Conservation (phyloP, 2,329 filamentous ascomycete species). For the Pezicula neosporulosa region DNA sequence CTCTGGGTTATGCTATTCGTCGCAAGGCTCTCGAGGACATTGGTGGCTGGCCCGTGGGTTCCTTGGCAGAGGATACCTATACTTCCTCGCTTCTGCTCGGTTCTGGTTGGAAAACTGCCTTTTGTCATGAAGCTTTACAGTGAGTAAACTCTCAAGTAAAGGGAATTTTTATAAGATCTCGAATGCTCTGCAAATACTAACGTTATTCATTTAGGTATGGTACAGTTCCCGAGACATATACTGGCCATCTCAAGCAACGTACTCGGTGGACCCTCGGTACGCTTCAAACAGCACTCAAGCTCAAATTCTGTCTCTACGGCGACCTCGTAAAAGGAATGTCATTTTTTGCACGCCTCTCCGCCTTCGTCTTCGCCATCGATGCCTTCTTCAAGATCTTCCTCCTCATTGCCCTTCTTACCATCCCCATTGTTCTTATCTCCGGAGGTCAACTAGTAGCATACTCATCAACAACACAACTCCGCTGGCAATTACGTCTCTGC, state of each 20-base stretch:
- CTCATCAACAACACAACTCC: conserved; percentile 47
- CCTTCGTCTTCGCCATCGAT: conserved; percentile 53
- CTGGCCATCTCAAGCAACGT: conserved; percentile 53
- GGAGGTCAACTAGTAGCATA: conserved; percentile 56
- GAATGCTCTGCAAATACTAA: no score
- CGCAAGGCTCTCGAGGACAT: conserved; percentile 58
- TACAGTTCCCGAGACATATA: conserved; percentile 53
- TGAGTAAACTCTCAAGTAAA: no score
- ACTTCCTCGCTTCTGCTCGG: conserved; percentile 57
- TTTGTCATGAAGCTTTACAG: conserved; percentile 56
- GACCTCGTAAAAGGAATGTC: conserved; percentile 49
- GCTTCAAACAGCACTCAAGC: conserved; percentile 55
- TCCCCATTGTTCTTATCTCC: conserved; percentile 55
- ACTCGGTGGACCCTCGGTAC: conserved; percentile 55
- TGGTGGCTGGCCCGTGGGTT: conserved; percentile 57
- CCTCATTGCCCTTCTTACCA: conserved; percentile 51
- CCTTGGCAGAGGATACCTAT: conserved; percentile 57
- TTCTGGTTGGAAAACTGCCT: conserved; percentile 59
- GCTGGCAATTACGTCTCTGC: conserved; percentile 54
- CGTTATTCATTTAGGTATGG: conserved; percentile 35
- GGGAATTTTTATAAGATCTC: no score
- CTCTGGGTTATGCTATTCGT: conserved; percentile 58
- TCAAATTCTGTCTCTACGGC: conserved; percentile 57
- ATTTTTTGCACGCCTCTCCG: conserved; percentile 53
- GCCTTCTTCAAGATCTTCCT: conserved; percentile 54